Base-by-base conservation (phyloP, 306 rosid species). In the Castanea crenata region DNA sequence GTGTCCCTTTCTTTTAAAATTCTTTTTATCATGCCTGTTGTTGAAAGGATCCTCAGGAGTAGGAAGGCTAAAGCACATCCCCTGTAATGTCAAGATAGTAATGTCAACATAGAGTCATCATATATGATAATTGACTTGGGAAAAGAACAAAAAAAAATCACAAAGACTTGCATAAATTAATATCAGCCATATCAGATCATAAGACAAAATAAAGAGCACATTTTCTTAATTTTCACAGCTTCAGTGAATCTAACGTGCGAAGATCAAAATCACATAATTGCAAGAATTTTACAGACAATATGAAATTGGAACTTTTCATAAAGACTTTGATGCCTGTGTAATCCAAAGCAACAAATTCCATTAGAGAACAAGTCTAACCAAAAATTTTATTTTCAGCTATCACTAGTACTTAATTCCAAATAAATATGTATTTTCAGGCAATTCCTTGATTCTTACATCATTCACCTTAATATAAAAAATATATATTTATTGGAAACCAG, bases 61-160 rank as follows among this genome's bases (percentile, higher is more conserved):
- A 74, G 98, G 99, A 71, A 93, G 91, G 80, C 97, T 95, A 84
- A 85, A 92, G 83, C 99, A 95, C 98, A 95, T 93, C 32, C 98
- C 99, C 99, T 95, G 81, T 21, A 81, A 78, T 62, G 56, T 74
- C 46, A 8, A 10, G 11, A 38, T 38, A 38, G 81, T 27, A 81
- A 80, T 62, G 61, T 74, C 71, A 83, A 5, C 54, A 74, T 20
- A 74, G 62, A 67, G 72, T 79, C 64, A 73, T 46, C 69, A 73
- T 46, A 34, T 79, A 34, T 31, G 10, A 54, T 44, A 55, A 49
- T 71, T 52, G 75, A 74, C 54, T 12, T 31, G 6, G 52, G 81
- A 83, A 76, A 10, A 14, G 29, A 65, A 46, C 51, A 55, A 35
- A 55, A 76, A 55, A 76, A 19, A 52, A 56, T 70, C 57, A 69